Evolutionary conservation across 2,329 filamentous ascomycete genomes (phyloP).

Genomic region (Colletotrichum tanaceti): DNA sequence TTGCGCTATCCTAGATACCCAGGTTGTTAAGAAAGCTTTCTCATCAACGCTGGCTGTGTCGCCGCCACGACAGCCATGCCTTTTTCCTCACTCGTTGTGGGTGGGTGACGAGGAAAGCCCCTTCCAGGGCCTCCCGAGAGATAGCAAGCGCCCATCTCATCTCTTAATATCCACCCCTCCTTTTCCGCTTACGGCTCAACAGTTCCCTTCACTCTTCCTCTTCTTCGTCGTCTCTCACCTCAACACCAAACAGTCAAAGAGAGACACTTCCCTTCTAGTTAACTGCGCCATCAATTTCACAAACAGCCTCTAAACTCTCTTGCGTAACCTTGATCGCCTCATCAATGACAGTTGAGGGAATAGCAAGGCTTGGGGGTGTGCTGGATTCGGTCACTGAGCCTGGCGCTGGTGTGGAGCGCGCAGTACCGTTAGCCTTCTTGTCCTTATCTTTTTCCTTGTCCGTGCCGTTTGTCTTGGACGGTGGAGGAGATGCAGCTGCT

Average conservation of each 20-base stretch:
- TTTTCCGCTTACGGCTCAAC: not conserved
- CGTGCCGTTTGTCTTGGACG: conserved; percentile 46
- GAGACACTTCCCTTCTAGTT: not conserved
- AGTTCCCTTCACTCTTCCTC: not conserved
- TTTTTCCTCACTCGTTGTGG: not conserved
- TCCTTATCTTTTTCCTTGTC: conserved; percentile 33
- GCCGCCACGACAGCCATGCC: not conserved
- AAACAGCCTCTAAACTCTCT: conserved; percentile 67
- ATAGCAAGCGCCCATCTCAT: conserved; percentile 4
- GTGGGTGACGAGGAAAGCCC: not conserved
- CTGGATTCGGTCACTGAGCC: conserved; percentile 34
- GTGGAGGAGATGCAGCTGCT: conserved; percentile 43
- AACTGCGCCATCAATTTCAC: conserved; percentile 49
- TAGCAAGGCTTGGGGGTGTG: conserved; percentile 58
- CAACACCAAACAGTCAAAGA: not conserved
- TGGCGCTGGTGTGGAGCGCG: conserved; percentile 26
- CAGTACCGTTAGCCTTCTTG: conserved; percentile 35
- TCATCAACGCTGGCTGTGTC: conserved; percentile 4
- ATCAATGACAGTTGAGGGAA: conserved; percentile 70
- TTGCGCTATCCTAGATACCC: not conserved
- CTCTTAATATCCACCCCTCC: not conserved
- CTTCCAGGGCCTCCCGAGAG: too few relatives aligned
- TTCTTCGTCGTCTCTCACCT: not conserved
- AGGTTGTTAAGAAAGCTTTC: conserved; percentile 12
- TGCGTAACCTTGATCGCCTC: conserved; percentile 70